These are phyloP conservation scores for Tagetes patula DNA, from an alignment of 129 eudicot species.

Conservation along the genomic window DNA sequence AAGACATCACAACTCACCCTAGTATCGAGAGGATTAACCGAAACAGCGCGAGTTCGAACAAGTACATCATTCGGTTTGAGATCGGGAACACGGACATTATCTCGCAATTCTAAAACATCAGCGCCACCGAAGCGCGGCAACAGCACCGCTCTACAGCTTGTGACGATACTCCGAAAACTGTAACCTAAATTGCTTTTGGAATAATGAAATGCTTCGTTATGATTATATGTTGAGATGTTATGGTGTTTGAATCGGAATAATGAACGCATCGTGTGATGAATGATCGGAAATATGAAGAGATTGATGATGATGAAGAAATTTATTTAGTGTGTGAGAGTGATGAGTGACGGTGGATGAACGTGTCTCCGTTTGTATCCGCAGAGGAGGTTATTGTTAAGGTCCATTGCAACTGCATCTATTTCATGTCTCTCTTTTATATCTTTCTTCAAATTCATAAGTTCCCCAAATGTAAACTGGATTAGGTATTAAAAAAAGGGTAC, in stretches of 20 bases:
- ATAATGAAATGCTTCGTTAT: slow-evolving; percentile 3
- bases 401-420: slow-evolving; percentile 32
- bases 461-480: neutral
- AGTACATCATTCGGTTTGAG: slow-evolving; percentile 81
- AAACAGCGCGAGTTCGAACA: slow-evolving; percentile 93
- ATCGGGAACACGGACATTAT: slow-evolving; percentile 70
- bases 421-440: slow-evolving; percentile 5
- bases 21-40: slow-evolving; percentile 87
- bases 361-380: slow-evolving; percentile 54
- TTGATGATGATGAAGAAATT: slow-evolving; percentile 12
- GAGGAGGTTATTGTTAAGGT: slow-evolving; percentile 17
- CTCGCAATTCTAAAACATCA: slow-evolving; percentile 72
- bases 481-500: no score
- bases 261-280: slow-evolving; percentile 43
- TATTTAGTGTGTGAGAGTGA: slow-evolving; percentile 26
- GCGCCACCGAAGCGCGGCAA: slow-evolving; percentile 87
- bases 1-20: slow-evolving; percentile 48
- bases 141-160: slow-evolving; percentile 87
- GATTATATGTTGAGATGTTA: neutral
- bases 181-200: slow-evolving; percentile 32
- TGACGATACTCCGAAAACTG: slow-evolving; percentile 42
- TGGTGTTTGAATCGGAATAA: slow-evolving; percentile 32
- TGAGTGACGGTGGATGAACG: slow-evolving; percentile 46
- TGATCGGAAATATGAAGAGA: neutral
- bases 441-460: neutral